Conservation (phyloP, 257 asterid genomes). For the Voacanga thouarsii region DNA sequence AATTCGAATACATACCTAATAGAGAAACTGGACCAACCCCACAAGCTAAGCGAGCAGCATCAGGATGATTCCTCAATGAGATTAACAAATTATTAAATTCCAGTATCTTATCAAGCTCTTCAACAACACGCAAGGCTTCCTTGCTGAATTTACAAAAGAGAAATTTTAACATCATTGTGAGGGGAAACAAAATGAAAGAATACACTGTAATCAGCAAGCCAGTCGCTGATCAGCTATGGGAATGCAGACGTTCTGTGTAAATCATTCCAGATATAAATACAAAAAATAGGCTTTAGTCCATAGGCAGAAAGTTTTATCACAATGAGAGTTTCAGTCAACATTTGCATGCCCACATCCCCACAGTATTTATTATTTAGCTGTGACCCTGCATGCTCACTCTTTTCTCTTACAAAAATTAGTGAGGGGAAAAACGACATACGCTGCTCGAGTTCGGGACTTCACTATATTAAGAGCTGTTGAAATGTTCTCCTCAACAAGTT, state of each 20-base stretch:
- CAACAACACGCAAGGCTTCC: conserved; percentile 48
- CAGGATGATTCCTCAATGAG: conserved; percentile 75
- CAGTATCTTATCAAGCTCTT: conserved; percentile 77
- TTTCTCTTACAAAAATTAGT: neutral
- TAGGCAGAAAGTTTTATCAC: neutral
- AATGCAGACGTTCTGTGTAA: neutral
- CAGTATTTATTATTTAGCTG: neutral
- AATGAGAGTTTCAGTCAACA: neutral
- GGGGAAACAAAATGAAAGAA: neutral
- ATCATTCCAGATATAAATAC: neutral
- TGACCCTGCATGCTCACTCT: neutral
- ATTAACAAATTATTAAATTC: conserved; percentile 64
- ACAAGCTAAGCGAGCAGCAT: conserved; percentile 72
- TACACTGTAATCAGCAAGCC: neutral
- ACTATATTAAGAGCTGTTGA: conserved; percentile 58
- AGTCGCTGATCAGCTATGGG: neutral
- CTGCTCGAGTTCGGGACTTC: conserved; percentile 74
- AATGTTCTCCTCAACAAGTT: conserved; percentile 72
- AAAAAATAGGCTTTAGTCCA: neutral
- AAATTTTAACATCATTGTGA: neutral
- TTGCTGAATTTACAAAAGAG: conserved; percentile 28
- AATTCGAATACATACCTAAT: conserved; percentile 44
- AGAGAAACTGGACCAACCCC: conserved; percentile 84
- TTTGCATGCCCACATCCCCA: neutral
- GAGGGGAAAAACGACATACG: conserved; percentile 35